Percentiles rank a stretch among this genome's conserved stretches.
phyloP scores from a whole-genome alignment of 805 yeast species.

The Starmera amethionina region DNA sequence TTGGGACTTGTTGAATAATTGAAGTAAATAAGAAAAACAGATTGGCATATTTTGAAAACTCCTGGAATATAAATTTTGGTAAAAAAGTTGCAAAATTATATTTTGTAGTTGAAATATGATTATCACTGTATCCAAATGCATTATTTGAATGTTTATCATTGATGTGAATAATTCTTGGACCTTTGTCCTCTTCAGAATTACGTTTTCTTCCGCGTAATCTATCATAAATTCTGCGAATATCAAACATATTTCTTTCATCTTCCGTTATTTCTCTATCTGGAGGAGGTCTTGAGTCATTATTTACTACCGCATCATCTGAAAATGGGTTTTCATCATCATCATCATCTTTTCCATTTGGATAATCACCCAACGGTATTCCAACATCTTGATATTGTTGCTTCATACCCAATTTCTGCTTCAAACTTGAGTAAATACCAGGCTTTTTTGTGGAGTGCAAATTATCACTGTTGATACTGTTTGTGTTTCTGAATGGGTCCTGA shows the following conservation, averaged over 20 bases:
- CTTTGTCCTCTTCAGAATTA: constrained; percentile 13
- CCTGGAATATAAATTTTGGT: constrained; percentile 93
- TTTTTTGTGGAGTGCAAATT: neutral
- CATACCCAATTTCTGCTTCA: constrained; percentile 15
- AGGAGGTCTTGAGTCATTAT: constrained; percentile 7
- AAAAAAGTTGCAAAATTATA: constrained; percentile 88
- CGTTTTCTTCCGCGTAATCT: constrained; percentile 22
- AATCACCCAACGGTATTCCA: constrained; percentile 17
- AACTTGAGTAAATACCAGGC: constrained; percentile 11
- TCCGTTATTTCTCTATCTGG: constrained; percentile 18
- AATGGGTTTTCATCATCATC: constrained; percentile 14
- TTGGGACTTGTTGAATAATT: constrained; percentile 91
- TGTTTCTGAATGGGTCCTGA: constrained; percentile 1
- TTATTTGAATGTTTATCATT: constrained; percentile 52
- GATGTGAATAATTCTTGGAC: constrained; percentile 58
- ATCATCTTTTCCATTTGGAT: constrained; percentile 5
- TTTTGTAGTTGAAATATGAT: constrained; percentile 90
- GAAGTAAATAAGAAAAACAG: constrained; percentile 89
- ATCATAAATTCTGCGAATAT: constrained; percentile 28
- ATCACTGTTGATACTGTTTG: neutral
- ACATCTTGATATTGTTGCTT: constrained; percentile 15
- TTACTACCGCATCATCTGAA: constrained; percentile 11
- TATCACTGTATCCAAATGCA: constrained; percentile 53
- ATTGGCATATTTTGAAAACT: constrained; percentile 94
- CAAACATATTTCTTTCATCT: constrained; percentile 24